A percentile compares a stretch with the other conserved stretches of the same genome.
Evolutionary conservation across 208 protist genomes (phyloP).

Genomic region (Wallacemonas collosoma): DNA sequence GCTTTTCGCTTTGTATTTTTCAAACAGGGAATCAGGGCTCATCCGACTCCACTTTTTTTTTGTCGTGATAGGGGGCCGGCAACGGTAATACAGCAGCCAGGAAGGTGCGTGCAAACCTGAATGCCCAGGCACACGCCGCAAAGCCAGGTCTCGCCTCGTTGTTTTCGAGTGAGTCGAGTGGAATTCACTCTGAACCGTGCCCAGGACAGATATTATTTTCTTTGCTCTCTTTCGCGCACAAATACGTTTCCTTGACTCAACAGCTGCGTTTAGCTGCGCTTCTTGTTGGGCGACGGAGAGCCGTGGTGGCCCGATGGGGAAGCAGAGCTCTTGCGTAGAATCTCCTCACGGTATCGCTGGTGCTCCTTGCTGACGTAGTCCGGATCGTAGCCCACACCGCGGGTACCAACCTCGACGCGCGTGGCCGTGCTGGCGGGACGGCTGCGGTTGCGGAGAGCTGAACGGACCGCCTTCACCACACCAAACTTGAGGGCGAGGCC

Average conservation of each 20-base stretch:
- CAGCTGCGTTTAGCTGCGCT: conserved; percentile 27
- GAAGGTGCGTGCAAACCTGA: too few species aligned
- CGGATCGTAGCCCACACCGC: conserved; percentile 62
- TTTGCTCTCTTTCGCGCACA: not conserved
- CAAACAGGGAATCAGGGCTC: too few species aligned
- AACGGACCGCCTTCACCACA: conserved; percentile 42
- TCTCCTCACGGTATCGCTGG: conserved; percentile 64
- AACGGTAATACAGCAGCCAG: too few species aligned
- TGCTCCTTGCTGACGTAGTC: conserved; percentile 87
- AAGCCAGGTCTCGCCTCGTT: too few species aligned
- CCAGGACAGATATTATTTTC: too few species aligned
- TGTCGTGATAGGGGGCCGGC: too few species aligned
- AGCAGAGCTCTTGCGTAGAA: conserved; percentile 51
- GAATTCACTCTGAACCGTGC: too few species aligned
- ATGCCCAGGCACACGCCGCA: too few species aligned
- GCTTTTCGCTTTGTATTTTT: too few species aligned
- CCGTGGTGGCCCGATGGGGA: conserved; percentile 30
- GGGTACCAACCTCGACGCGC: conserved; percentile 40
- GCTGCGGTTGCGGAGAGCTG: conserved; percentile 13
- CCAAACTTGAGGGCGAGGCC: conserved; percentile 43
- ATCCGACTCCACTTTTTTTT: too few species aligned
- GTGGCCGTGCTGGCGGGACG: conserved; percentile 6
- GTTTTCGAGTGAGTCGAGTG: too few species aligned
- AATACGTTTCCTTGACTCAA: not conserved
- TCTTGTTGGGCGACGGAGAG: conserved; percentile 52